Evolutionary conservation across 164 flowering plant species (phyloP).

Genomic region (Litsea cubeba): DNA sequence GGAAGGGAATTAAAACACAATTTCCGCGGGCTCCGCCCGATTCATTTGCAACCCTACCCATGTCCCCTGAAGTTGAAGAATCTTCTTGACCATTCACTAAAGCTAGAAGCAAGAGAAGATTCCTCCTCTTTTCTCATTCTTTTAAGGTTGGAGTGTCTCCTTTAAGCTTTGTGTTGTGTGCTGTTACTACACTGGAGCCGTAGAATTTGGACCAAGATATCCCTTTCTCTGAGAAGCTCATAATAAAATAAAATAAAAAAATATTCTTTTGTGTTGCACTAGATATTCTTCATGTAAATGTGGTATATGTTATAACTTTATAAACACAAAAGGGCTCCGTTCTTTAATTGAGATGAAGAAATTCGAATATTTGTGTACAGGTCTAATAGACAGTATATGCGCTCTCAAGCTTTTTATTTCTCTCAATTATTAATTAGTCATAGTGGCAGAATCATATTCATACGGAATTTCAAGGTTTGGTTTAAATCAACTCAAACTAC

Average conservation of each 20-base stretch:
- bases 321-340: constrained; percentile 32
- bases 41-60: neutral
- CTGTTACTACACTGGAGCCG: constrained; percentile 33
- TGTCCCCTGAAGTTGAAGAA: constrained; percentile 27
- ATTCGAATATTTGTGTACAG: neutral
- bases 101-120: constrained; percentile 73
- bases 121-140: constrained; percentile 48
- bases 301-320: constrained; percentile 54
- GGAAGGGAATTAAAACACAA: neutral
- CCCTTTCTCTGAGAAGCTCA: constrained; percentile 43
- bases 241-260: constrained; percentile 23
- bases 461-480: too few relatives aligned
- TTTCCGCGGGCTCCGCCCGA: neutral
- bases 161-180: constrained; percentile 42
- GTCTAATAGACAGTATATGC: constrained; percentile 32
- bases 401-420: neutral
- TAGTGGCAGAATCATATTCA: too few relatives aligned
- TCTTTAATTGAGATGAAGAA: neutral
- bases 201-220: constrained; percentile 71
- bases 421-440: too few relatives aligned
- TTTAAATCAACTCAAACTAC: too few relatives aligned
- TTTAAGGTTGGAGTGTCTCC: constrained; percentile 17
- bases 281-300: constrained; percentile 53
- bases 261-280: constrained; percentile 37
- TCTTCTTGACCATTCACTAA: constrained; percentile 76